Conservation (phyloP, 2,329 filamentous ascomycete species). For the Sarocladiaceae sp. region DNA sequence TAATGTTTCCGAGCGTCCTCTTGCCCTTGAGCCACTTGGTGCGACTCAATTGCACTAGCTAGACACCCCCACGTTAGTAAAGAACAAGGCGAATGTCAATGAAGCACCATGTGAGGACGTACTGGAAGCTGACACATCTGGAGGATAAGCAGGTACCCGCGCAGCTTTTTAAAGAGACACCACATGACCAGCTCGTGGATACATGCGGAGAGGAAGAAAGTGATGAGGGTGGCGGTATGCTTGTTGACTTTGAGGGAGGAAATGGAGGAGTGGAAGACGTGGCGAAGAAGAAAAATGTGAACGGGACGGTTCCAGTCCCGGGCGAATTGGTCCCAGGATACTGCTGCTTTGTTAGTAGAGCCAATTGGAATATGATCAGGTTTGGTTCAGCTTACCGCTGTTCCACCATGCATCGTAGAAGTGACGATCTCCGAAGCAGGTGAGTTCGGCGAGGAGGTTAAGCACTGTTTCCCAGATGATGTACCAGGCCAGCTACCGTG, state of each 20-base stretch:
- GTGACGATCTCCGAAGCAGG: conserved; percentile 68
- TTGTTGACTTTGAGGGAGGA: conserved; percentile 65
- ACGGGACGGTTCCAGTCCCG: conserved; percentile 75
- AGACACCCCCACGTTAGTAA: not conserved
- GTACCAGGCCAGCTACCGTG: conserved; percentile 61
- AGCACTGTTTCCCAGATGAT: conserved; percentile 73
- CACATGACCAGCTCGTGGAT: conserved; percentile 76
- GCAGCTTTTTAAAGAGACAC: conserved; percentile 70
- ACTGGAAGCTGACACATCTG: conserved; percentile 69
- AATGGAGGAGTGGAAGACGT: conserved; percentile 75
- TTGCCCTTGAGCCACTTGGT: conserved; percentile 59
- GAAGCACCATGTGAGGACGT: conserved; percentile 16
- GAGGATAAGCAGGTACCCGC: conserved; percentile 65
- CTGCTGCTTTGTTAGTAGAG: conserved; percentile 18
- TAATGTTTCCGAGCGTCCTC: conserved; percentile 61
- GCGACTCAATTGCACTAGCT: conserved; percentile 59
- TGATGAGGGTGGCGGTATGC: conserved; percentile 66
- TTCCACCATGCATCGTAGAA: conserved; percentile 66
- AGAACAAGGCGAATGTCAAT: not conserved
- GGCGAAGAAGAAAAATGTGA: conserved; percentile 69
- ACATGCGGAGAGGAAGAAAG: conserved; percentile 65
- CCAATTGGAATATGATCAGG: not conserved
- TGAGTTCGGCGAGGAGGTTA: conserved; percentile 71
- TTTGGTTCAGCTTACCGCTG: conserved; percentile 29
- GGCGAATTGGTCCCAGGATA: conserved; percentile 70